Evolutionary conservation across 495 filamentous ascomycete species (phyloP), one percentile per base, ranked within the genome.

Genomic region (Aspergillus affinis): DNA sequence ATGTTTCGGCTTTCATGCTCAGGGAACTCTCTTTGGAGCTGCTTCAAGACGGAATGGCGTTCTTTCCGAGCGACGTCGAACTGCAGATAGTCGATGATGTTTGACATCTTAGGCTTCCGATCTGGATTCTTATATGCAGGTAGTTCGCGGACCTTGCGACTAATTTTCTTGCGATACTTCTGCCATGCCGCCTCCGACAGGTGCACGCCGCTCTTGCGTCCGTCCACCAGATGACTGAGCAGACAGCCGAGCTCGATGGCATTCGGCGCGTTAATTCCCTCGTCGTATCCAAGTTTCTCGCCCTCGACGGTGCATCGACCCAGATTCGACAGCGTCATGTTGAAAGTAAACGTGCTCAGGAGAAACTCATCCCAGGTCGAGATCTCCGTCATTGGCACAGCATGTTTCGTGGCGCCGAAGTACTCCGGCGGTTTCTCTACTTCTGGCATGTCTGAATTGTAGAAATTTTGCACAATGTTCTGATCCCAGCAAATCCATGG

Each of bases 401-500:
- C 77, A 61, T 90, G 80, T 32, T 87, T 82, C 13, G 68, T 74
- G 2, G 95, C 77, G 4, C 86, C 85, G 55, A 85, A 85, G 32
- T 81, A 68, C 17, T 81, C 66, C 1, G 84, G 63, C 0, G 81
- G 68, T 0, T 73, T 80, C n/a, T 75, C 61, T 0, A 61, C 6
- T 4, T 55, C 18, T 0, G 87, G 87, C 23, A 86, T 72, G 1
- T 80, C 74, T 6, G 89, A 86, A 65, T 96, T 97, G 4, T 67
- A 59, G 65, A 97, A 98, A n/a, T 77, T 81, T 5, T 81, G 65
- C 0, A 95, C 91, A 15, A 97, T 84, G 0, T 75, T 75, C 2
- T 80, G 78, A 59, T 97, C 92, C 93, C 92, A 97, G 71, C 92
- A 97, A 17, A 96, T 77, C 92, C 92, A 94, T 0, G 86, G 90